These are phyloP conservation scores for Syzygium aromaticum DNA, from an alignment of 345 rosid genomes.

Conservation along the genomic window DNA sequence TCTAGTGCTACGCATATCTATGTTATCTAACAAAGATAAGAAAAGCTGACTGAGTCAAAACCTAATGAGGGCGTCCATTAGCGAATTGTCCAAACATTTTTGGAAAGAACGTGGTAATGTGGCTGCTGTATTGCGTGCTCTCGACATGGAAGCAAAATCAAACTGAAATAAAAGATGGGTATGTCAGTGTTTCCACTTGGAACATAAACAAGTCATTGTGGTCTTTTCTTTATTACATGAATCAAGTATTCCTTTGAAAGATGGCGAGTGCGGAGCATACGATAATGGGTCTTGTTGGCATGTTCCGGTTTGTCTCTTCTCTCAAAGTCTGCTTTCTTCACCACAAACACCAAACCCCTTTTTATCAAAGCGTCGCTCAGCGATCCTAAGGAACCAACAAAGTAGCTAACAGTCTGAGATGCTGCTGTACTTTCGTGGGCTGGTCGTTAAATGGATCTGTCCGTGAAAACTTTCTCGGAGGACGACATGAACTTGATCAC, in stretches of 20 bases:
- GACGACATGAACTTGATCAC: not conserved
- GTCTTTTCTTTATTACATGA: not conserved
- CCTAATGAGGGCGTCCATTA: not conserved
- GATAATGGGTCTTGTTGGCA: not conserved
- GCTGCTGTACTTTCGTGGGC: not conserved
- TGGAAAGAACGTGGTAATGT: not conserved
- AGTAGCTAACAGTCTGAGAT: not conserved
- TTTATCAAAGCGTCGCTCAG: not conserved
- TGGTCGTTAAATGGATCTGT: not conserved
- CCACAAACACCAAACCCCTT: not conserved
- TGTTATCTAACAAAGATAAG: not conserved
- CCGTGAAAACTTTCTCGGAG: not conserved
- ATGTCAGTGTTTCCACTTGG: not conserved
- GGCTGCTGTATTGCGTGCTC: not conserved
- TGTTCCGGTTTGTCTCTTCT: not conserved
- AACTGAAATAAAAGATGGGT: not conserved
- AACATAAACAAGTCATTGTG: not conserved
- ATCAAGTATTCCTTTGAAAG: not conserved
- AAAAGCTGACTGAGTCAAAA: not conserved
- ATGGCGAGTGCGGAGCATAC: not conserved
- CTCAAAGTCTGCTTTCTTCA: not conserved
- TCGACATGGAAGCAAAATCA: not conserved
- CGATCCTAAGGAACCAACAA: not conserved
- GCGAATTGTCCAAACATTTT: not conserved
- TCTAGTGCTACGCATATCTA: not conserved